phyloP scores from a whole-genome alignment of 768 basidiomycete species.

The Lactarius akahatsu region DNA sequence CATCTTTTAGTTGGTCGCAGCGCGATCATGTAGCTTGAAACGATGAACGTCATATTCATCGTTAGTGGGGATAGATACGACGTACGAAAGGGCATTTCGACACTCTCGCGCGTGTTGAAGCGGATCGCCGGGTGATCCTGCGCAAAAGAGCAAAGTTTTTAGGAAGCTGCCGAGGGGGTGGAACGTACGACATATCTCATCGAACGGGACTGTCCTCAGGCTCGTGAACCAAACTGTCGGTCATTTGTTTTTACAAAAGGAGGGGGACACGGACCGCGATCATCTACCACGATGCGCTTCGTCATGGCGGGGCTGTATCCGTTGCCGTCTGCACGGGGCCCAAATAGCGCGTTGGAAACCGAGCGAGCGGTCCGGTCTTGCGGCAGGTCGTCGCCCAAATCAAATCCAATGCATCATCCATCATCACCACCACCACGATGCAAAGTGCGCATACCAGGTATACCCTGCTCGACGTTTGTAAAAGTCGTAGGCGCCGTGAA shows the following conservation, averaged over 20 bases:
- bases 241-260: background rate
- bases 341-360: conserved; percentile 83
- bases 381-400: conserved; percentile 89
- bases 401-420: background rate
- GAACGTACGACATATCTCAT: conserved; percentile 68
- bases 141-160: background rate
- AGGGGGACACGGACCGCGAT: conserved; percentile 44
- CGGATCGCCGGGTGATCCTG: conserved; percentile 88
- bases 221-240: background rate
- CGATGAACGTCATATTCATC: background rate
- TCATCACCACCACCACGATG: background rate
- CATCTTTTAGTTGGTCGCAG: conserved; percentile 39
- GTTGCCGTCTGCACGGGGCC: conserved; percentile 97
- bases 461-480: conserved; percentile 45
- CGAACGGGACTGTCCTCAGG: conserved; percentile 49
- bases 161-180: background rate
- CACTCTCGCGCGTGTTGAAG: conserved; percentile 85
- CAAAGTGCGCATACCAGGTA: conserved; percentile 46
- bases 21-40: conserved; percentile 44
- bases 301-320: conserved; percentile 91
- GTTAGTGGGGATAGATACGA: conserved; percentile 26
- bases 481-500: too few relatives aligned
- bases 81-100: conserved; percentile 98
- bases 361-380: conserved; percentile 81
- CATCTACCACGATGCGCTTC: conserved; percentile 77